phyloP scores from a whole-genome alignment of 2,329 filamentous ascomycete genomes.

The Talaromyces sp. region DNA sequence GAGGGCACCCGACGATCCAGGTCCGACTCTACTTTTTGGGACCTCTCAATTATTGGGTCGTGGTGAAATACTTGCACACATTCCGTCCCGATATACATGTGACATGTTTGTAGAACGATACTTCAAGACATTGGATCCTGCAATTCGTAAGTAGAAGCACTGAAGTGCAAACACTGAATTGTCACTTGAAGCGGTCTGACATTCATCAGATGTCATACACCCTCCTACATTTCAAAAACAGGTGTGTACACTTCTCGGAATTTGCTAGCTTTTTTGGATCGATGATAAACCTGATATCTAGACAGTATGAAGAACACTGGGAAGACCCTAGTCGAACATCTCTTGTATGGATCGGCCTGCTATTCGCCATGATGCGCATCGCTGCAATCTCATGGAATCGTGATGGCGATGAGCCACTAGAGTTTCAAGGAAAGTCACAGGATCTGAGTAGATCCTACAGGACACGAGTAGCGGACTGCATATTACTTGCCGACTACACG shows the following conservation, averaged over 20 bases:
- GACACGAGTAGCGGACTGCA: constrained; percentile 6
- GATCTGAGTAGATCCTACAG: constrained; percentile 8
- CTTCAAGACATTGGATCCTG: constrained; percentile 1
- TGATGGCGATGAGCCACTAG: constrained; percentile 9
- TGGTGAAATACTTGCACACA: constrained; percentile 1
- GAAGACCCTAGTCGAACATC: neutral
- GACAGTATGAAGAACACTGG: constrained; percentile 9
- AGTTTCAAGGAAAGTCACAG: neutral
- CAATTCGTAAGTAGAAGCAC: neutral
- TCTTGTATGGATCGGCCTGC: constrained; percentile 11
- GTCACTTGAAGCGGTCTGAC: neutral
- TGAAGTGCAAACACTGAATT: too few species aligned
- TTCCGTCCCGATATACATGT: constrained; percentile 9
- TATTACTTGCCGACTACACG: constrained; percentile 9
- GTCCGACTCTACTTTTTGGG: constrained; percentile 8
- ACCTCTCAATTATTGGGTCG: neutral
- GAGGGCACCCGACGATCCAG: constrained; percentile 2
- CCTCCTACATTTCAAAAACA: constrained; percentile 4
- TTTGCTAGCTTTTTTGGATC: neutral
- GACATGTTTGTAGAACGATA: constrained; percentile 7
- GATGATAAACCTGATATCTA: neutral
- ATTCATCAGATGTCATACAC: neutral
- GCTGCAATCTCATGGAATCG: constrained; percentile 4
- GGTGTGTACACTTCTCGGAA: neutral
- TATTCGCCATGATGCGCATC: constrained; percentile 10